Percentiles rank a stretch among this genome's conserved stretches.
These are phyloP conservation scores for Macrophomina pseudophaseolina DNA, from an alignment of 2,329 filamentous ascomycete species.

Conservation along the genomic window DNA sequence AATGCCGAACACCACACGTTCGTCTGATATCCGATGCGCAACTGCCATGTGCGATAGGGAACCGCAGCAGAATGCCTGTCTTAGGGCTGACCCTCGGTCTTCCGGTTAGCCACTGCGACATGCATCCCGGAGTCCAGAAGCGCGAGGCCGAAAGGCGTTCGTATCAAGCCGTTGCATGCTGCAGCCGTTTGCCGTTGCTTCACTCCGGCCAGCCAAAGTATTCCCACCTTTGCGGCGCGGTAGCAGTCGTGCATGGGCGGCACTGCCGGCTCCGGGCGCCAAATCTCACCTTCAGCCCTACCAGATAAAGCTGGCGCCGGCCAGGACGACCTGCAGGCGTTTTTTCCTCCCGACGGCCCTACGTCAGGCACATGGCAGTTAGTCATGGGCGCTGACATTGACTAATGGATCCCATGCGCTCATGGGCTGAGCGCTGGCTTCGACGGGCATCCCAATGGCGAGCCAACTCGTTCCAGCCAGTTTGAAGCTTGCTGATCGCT, in stretches of 20 bases:
- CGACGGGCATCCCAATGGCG: background rate
- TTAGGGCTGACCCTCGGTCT: slow-evolving; percentile 6
- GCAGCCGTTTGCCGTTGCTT: slow-evolving; percentile 10
- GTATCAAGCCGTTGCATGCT: slow-evolving; percentile 19
- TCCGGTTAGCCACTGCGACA: slow-evolving; percentile 18
- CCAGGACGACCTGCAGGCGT: slow-evolving; percentile 20
- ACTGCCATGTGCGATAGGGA: slow-evolving; percentile 3
- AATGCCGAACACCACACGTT: background rate
- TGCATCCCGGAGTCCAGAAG: slow-evolving; percentile 10
- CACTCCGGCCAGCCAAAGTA: background rate
- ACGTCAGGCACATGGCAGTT: slow-evolving; percentile 27
- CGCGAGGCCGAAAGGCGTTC: background rate
- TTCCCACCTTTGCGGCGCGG: slow-evolving; percentile 3
- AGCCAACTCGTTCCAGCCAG: slow-evolving; percentile 9
- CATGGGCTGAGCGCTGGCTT: slow-evolving; percentile 13
- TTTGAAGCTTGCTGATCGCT: slow-evolving; percentile 21
- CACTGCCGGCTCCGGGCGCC: slow-evolving; percentile 11
- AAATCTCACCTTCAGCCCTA: slow-evolving; percentile 28
- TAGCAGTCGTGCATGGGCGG: slow-evolving; percentile 12
- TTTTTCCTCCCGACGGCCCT: slow-evolving; percentile 20
- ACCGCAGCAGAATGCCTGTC: slow-evolving; percentile 3
- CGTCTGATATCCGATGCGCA: background rate
- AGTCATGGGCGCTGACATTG: slow-evolving; percentile 21
- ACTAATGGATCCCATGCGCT: slow-evolving; percentile 21
- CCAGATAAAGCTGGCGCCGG: slow-evolving; percentile 23